Evolutionary conservation across 2,329 filamentous ascomycete genomes (phyloP), one percentile per base, ranked within the genome.

Genomic region (Aspergillus ustus): DNA sequence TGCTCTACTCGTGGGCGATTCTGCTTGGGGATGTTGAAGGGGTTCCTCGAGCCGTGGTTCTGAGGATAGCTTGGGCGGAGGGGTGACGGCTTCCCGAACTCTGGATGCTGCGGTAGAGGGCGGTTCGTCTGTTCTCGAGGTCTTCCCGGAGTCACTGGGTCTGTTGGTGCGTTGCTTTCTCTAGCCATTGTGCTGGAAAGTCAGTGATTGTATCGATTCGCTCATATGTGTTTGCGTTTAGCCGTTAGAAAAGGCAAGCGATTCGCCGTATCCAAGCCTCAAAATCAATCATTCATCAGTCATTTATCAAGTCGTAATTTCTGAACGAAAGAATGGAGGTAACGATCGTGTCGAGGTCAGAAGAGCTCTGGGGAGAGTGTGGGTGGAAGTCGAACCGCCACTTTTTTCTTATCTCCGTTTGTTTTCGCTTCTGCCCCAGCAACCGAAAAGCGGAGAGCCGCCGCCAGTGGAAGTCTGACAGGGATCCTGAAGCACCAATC

Each of bases 61-160:
- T 61, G 83, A 76, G 70, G 82, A 80, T 66, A 75, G 29, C 65
- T 67, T 52, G 68, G 72, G 37, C 84, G 78, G 60, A 88, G 74
- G 17, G 85, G 84, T 63, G 85, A 87, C 2, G 86, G 79, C 67
- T 84, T 83, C 55, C 86, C 86, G 69, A 88, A 89, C 67, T 87
- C 81, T 44, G 83, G 79, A 34, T 80, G 75, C 5, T 79, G 75
- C 15, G 76, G 69, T 13, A 75, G 66, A 15, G 75, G 69, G 31
- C 75, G 68, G 43, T 70, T 71, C 19, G 54, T 52, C 48, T 57
- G 52, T 19, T 63, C 59, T 29, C 19, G 57, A 7, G 59, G 59
- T 20, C 44, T 61, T 22, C 50, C 54, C 17, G 54, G 59, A 13
- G 59, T 58, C 7, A 22, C 22, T 13, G 50, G 20, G 22, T 61